Base-by-base conservation (phyloP, 176 grass and related monocot species). In the Otatea glauca region DNA sequence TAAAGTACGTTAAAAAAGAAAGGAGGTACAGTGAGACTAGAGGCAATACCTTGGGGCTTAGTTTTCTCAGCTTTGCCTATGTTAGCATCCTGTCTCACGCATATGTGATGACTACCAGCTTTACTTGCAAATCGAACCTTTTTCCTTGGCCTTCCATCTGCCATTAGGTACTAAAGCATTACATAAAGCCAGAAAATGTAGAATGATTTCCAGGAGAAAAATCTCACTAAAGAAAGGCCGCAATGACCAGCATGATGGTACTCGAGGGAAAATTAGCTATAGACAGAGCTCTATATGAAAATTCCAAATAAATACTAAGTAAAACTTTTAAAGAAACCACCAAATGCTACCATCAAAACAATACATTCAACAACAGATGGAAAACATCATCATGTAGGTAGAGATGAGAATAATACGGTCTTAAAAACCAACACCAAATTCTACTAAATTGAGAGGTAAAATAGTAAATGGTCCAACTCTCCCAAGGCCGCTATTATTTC, bases 131-230 rank as follows among this genome's bases (percentile, higher is more conserved):
- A 89, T 61, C 90, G 85, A 85, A 92, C 84, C 60, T 75, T 94
- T 82, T 92, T 94, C 38, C 34, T 85, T 85, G 68, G 83, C 78
- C 90, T 89, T 62, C 71, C 78, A 87, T 83, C 92, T 92, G 92
- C 38, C 62, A 87, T 70, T 78, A 68, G 65, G 55, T 41, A 88
- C 59, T 34, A 3, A 73, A 73, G 48, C 24, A 67, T 74, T 50
- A 38, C n/a, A 90, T 90, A 49, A 83, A 63, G 65, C 44, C 41
- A 64, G 42, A 53, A 82, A 47, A 49, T 4, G 2, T 12, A 50
- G 41, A 82, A 60, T 29, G 21, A 78, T 66, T 68, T 61, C 1
- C 38, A 83, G 5, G 50, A 75, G 41, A 6, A 39, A 72, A 24
- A 14, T 45, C 2, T 56, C 37, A 81, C 20, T 63, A 29, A 38